Evolutionary conservation across 1,139 yeast genomes (phyloP).

Genomic region (Kurtzmaniella quercitrusa): DNA sequence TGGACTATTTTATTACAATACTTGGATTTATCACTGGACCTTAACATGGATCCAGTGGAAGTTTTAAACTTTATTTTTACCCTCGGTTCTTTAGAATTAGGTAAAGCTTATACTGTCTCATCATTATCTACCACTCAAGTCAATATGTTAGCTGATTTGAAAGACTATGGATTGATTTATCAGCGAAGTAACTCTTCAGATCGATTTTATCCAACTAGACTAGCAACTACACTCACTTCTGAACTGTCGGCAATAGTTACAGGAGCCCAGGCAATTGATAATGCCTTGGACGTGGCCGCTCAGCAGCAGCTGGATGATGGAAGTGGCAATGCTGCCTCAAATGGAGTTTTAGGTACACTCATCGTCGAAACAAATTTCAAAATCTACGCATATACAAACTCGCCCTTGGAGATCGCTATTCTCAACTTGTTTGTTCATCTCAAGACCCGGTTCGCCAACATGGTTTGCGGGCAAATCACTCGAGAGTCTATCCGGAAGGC

Average conservation of each 20-base stretch:
- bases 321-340: constrained; percentile 18
- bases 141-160: constrained; percentile 81
- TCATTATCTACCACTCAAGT: constrained; percentile 77
- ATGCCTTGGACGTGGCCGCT: constrained; percentile 44
- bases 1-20: constrained; percentile 92
- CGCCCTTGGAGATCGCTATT: constrained; percentile 93
- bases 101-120: constrained; percentile 74
- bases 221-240: constrained; percentile 88
- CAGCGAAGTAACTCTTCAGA: constrained; percentile 59
- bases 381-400: constrained; percentile 88
- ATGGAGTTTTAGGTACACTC: constrained; percentile 51
- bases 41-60: constrained; percentile 94
- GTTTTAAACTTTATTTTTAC: constrained; percentile 89
- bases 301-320: constrained; percentile 14
- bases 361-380: constrained; percentile 93
- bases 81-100: constrained; percentile 88
- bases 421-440: constrained; percentile 82
- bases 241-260: constrained; percentile 69
- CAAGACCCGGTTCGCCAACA: constrained; percentile 79
- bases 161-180: constrained; percentile 90
- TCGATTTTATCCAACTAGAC: constrained; percentile 83
- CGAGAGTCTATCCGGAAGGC: constrained; percentile 90
- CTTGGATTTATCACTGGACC: constrained; percentile 74
- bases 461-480: constrained; percentile 91
- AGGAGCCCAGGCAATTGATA: constrained; percentile 67